Evolutionary conservation across 2,329 filamentous ascomycete species (phyloP), one percentile per base, ranked within the genome.

Genomic region (Aspergillus vadensis): DNA sequence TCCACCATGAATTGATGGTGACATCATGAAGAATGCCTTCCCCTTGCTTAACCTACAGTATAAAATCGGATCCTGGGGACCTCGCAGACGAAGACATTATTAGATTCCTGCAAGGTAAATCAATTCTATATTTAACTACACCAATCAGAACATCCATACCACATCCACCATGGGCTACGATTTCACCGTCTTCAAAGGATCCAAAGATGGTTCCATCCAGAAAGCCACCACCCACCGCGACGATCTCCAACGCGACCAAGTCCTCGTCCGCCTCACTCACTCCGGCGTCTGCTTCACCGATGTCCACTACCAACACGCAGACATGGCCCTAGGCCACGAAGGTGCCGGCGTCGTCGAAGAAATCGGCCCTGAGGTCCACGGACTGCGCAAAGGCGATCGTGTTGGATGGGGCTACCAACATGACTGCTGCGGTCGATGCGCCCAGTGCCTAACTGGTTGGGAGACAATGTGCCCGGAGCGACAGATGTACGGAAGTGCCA

Each of bases 231-330:
- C 81, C 47, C 79, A 76, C 19, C 81, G 78, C 61, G 78, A 59
- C 14, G 67, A 64, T 8, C 68, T 73, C 25, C 47, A 64, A 25
- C 43, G 56, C 30, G 71, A 74, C 39, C 60, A 88, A 61, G 86
- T 90, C 55, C 80, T 87, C 27, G 71, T 91, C 69, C 82, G 81
- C 58, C 79, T 90, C 63, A 90, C 87, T 15, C 85, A 87, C 60
- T 88, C 86, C 2, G 88, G 88, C 30, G 78, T 90, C 55, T 91
- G 88, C 72, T 86, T 85, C 53, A 90, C 88, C 3, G 83, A 81
- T 61, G 65, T 79, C 52, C 79, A 82, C 64, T 76, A 72, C 61
- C 55, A 62, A 12, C 52, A 58, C 12, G 53, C 59, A 7, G 70
- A 75, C 43, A 76, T 76, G 70, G 75, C 65, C 2, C 70, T 78